phyloP scores from a whole-genome alignment of 2,329 filamentous ascomycete species.

The Raffaelea albimanens region DNA sequence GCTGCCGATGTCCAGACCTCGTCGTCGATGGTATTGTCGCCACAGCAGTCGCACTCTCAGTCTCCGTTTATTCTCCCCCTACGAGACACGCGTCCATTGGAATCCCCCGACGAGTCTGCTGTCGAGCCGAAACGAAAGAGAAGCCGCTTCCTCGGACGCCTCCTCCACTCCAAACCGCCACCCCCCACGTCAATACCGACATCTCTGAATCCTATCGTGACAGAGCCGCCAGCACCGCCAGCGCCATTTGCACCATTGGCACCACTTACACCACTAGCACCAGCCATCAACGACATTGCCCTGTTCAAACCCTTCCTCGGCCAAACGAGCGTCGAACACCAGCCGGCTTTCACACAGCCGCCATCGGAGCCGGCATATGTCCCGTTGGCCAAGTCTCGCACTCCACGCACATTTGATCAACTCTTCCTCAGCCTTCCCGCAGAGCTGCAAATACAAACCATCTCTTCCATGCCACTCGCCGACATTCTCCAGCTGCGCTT shows the following conservation, averaged over 20 bases:
- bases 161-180: constrained; percentile 10
- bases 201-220: too few relatives aligned
- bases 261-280: too few relatives aligned
- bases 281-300: too few relatives aligned
- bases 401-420: constrained; percentile 38
- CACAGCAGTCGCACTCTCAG: constrained; percentile 16
- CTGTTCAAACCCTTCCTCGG: too few relatives aligned
- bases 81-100: constrained; percentile 25
- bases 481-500: constrained; percentile 51
- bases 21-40: constrained; percentile 10
- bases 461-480: constrained; percentile 48
- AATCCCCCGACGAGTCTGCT: constrained; percentile 18
- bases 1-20: constrained; percentile 14
- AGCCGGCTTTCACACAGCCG: too few relatives aligned
- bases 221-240: too few relatives aligned
- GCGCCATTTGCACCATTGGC: too few relatives aligned
- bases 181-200: neutral
- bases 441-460: constrained; percentile 54
- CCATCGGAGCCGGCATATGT: too few relatives aligned
- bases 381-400: constrained; percentile 13
- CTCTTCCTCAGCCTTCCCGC: constrained; percentile 50
- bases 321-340: too few relatives aligned
- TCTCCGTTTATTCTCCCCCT: constrained; percentile 42
- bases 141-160: constrained; percentile 14
- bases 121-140: constrained; percentile 31